Percentiles rank a stretch among this genome's conserved stretches.
Evolutionary conservation across 2,329 filamentous ascomycete genomes (phyloP).

Genomic region (Fusarium begoniae): DNA sequence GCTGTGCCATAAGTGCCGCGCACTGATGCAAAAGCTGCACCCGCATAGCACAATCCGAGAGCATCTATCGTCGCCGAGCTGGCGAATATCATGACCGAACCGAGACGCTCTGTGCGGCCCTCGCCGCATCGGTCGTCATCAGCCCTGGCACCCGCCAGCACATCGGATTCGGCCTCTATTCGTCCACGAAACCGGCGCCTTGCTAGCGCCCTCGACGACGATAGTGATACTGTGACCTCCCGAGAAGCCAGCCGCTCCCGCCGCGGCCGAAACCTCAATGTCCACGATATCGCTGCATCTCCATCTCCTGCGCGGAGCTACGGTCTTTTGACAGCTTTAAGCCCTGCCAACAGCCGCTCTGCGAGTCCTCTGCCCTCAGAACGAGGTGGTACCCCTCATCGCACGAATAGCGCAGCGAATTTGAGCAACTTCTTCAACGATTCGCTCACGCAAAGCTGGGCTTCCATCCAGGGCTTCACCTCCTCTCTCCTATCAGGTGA

Average conservation of each 20-base stretch:
- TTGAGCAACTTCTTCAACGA: constrained; percentile 57
- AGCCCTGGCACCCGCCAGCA: constrained; percentile 53
- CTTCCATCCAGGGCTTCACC: constrained; percentile 64
- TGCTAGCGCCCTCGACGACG: constrained; percentile 45
- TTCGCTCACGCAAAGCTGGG: constrained; percentile 64
- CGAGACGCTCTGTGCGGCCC: constrained; percentile 42
- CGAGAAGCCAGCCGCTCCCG: constrained; percentile 27
- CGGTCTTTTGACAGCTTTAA: constrained; percentile 46
- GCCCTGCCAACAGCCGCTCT: constrained; percentile 53
- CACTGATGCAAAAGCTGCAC: constrained; percentile 48
- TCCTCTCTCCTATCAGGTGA: constrained; percentile 52
- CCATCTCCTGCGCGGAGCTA: constrained; percentile 48
- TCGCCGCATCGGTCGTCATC: constrained; percentile 57
- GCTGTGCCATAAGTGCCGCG: constrained; percentile 34
- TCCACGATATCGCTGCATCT: constrained; percentile 22
- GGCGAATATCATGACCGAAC: constrained; percentile 51
- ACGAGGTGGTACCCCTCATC: constrained; percentile 45
- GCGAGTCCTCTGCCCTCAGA: constrained; percentile 60
- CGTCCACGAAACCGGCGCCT: constrained; percentile 63
- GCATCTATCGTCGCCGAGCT: constrained; percentile 46
- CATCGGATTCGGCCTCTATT: constrained; percentile 51
- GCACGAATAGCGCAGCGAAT: constrained; percentile 49
- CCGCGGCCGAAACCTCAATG: constrained; percentile 34
- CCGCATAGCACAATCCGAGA: constrained; percentile 40
- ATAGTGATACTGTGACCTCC: constrained; percentile 34